Evolutionary conservation across 495 filamentous ascomycete genomes (phyloP), one percentile per base, ranked within the genome.

Genomic region (Lasiosphaeria miniovina): DNA sequence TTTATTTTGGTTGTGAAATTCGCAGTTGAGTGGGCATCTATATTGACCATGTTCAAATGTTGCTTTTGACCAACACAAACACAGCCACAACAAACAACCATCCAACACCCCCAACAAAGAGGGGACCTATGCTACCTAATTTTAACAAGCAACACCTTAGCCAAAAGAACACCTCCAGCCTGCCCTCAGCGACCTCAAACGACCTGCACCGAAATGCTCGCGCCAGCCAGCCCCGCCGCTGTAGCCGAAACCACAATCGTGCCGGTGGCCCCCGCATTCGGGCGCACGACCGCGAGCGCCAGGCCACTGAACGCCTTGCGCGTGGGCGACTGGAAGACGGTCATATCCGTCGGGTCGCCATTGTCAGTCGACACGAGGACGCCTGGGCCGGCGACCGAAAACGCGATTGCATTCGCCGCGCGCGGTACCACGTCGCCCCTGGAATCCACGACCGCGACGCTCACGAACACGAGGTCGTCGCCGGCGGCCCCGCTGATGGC

Each of bases 341-440:
- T 74, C 57, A 77, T 72, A 43, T 80, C 77, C 0, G 74, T 68
- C 0, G 77, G 74, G 49, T 81, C 70, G 0, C 79, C 79, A 55
- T 80, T 81, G 49, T 81, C 77, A 0, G 79, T 81, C 2, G 77
- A 61, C 15, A 80, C 63, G 8, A 81, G 76, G 64, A 73, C 54
- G 9, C 73, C 79, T 0, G 72, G 71, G 0, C 74, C 77, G 4
- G 38, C n/a, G 33, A 10, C 54, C 2, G 71, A 68, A 60, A 82
- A 80, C 0, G 74, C 76, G 48, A 82, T 70, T 6, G 66, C 62
- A 51, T 77, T 70, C 36, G 52, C 65, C 4, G 79, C 64, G n/a
- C 32, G 24, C 49, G 66, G 66, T 1, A 64, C 64, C 9, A 59
- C 54, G 14, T 54, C 58, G 10, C 66, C 66, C 10, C 55, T 58